Evolutionary conservation across 2,329 filamentous ascomycete genomes (phyloP), one percentile per base, ranked within the genome.

Genomic region (Cladosporium sp.): DNA sequence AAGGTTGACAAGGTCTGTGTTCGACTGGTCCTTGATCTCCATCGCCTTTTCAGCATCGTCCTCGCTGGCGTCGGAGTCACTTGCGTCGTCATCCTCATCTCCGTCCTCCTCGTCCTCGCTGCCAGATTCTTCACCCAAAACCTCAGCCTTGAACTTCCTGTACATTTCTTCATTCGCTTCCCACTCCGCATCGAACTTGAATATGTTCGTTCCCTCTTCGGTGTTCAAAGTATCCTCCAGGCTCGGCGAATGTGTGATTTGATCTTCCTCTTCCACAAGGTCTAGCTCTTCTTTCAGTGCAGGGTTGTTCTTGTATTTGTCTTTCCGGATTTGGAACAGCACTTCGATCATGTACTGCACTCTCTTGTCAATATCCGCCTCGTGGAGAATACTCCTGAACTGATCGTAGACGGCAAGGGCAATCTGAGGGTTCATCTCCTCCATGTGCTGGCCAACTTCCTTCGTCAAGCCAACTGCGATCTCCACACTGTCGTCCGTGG

Each of bases 301-400:
- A 21, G 90, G 92, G 73, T 98, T 93, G 73, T 98, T 93, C 81
- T 97, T 97, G 83, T 96, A 99, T 73, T 91, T 91, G 80, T 98
- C 94, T 79, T 97, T 97, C 69, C 95, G 88, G 65, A 97, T 90
- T 80, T 99, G 93, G 77, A 99, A 99, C 52, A 99, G 81, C 6
- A 98, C 95, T 78, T 99, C 95, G 65, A 99, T 94, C 91, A 97
- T 97, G 80, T 98, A 99, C 80, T 99, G 95, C n/a, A 94, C 93
- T 69, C 95, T 87, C 83, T 97, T 97, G 76, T 98, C 94, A 77
- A 99, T 97, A 75, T 95, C 93, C 53, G 93, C 93, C 78, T 99
- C 95, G 80, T 99, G 94, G 10, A 99, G 82, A 69, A 98, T 97
- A 72, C 90, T 94, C 72, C 95, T 85, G 82, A 99, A 96, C 78